A percentile compares a stretch with the other conserved stretches of the same genome.
These are phyloP conservation scores for Kuraishia borneana DNA, from an alignment of 805 yeast genomes.

Conservation along the genomic window DNA sequence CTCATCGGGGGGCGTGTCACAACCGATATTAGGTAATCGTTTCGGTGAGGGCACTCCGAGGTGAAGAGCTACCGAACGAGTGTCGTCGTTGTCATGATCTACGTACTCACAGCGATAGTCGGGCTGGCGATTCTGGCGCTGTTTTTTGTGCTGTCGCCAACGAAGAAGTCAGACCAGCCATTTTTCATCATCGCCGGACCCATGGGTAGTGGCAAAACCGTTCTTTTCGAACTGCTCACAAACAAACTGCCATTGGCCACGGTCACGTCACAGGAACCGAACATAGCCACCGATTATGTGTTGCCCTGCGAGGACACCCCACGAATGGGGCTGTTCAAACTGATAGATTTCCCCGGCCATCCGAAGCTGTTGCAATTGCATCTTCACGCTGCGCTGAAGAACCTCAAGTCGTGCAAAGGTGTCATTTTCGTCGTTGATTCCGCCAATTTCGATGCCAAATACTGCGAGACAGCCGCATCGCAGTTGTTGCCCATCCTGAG, in stretches of 20 bases:
- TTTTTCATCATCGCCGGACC: constrained; percentile 7
- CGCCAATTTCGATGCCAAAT: constrained; percentile 36
- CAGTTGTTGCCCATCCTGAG: constrained; percentile 49
- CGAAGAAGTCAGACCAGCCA: constrained; percentile 2
- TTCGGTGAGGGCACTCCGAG: too few relatives aligned
- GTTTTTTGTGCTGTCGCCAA: neutral
- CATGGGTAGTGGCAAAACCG: constrained; percentile 7
- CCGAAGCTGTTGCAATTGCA: constrained; percentile 54
- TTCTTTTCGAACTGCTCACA: constrained; percentile 8
- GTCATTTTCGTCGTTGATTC: constrained; percentile 73
- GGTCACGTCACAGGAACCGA: constrained; percentile 44
- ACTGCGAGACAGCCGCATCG: constrained; percentile 42
- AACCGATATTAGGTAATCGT: too few relatives aligned
- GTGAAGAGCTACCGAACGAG: too few relatives aligned
- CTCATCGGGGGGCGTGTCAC: too few relatives aligned
- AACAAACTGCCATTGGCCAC: constrained; percentile 16
- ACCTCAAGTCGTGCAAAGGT: constrained; percentile 42
- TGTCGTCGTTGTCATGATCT: too few relatives aligned
- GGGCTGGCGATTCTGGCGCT: constrained; percentile 3
- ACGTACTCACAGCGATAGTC: neutral
- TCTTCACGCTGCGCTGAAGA: constrained; percentile 33
- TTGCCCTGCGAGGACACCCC: constrained; percentile 27
- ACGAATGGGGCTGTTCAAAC: constrained; percentile 24
- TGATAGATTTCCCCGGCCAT: constrained; percentile 88
- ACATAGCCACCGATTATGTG: constrained; percentile 20